These are phyloP conservation scores for Acanthamoeba triangularis DNA, from an alignment of 208 protist genomes.

Conservation along the genomic window DNA sequence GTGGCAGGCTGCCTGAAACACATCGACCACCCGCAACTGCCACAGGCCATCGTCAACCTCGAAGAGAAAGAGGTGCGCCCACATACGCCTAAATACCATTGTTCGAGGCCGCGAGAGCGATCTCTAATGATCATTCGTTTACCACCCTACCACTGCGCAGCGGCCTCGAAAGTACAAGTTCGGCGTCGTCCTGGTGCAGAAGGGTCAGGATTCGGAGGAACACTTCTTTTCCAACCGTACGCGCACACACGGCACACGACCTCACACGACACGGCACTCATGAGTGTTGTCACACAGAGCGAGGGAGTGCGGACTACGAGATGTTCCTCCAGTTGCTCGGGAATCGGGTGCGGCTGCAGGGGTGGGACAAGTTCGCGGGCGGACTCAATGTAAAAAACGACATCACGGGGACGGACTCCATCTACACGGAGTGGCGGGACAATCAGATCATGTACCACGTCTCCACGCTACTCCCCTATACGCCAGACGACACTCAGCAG, in stretches of 20 bases:
- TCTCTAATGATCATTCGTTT: too few species aligned
- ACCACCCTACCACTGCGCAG: neutral
- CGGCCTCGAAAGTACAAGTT: conserved; percentile 46
- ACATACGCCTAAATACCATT: too few species aligned
- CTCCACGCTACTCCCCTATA: conserved; percentile 32
- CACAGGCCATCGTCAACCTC: neutral
- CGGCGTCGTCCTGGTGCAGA: conserved; percentile 9
- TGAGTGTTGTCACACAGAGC: neutral
- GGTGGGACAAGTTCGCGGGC: conserved; percentile 49
- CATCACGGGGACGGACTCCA: conserved; percentile 14
- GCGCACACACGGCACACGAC: neutral
- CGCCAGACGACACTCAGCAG: conserved; percentile 33
- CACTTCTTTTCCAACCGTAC: conserved; percentile 56
- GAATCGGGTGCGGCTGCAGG: neutral
- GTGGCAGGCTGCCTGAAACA: conserved; percentile 34
- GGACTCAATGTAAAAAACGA: conserved; percentile 41
- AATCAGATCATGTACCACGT: conserved; percentile 71
- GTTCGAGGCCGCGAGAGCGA: too few species aligned
- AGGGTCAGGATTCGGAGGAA: conserved; percentile 36
- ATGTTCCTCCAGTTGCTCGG: conserved; percentile 32
- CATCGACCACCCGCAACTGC: conserved; percentile 29
- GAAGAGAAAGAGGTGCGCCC: conserved; percentile 41
- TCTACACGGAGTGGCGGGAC: conserved; percentile 47
- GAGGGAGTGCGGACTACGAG: conserved; percentile 29
- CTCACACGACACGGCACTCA: neutral